Percentiles rank a stretch among this genome's conserved stretches.
Evolutionary conservation across 352 stramenopile species (phyloP).

Genomic region (Globisporangium okanoganense): DNA sequence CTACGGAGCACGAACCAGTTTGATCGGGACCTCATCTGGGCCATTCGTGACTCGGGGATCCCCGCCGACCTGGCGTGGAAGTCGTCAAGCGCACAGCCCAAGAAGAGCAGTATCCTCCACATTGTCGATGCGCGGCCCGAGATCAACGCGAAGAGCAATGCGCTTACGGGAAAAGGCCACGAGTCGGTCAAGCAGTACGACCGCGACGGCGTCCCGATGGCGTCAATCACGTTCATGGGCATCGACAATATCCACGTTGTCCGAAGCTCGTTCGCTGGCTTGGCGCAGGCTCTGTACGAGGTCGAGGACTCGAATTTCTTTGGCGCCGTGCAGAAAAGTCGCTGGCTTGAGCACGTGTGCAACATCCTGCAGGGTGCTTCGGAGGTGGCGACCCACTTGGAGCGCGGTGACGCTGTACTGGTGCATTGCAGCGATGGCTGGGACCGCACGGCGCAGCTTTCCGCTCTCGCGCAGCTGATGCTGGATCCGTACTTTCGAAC

Average conservation of each 20-base stretch:
- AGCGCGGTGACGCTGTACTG: conserved; percentile 69
- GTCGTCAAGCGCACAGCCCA: conserved; percentile 29
- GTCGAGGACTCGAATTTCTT: conserved; percentile 87
- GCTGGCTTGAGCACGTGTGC: conserved; percentile 83
- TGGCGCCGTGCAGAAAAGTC: conserved; percentile 76
- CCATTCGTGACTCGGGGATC: conserved; percentile 78
- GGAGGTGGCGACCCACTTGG: conserved; percentile 71
- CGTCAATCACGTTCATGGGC: conserved; percentile 84
- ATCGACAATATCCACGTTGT: conserved; percentile 89
- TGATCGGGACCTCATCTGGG: conserved; percentile 90
- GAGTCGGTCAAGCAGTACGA: conserved; percentile 88
- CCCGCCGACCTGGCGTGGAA: conserved; percentile 33
- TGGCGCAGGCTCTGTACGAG: conserved; percentile 75
- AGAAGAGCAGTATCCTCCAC: conserved; percentile 71
- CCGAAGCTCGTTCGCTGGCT: conserved; percentile 57
- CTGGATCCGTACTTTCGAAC: conserved; percentile 81
- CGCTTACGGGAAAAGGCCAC: conserved; percentile 86
- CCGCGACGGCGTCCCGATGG: conserved; percentile 59
- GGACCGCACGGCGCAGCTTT: conserved; percentile 79
- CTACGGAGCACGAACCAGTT: conserved; percentile 88
- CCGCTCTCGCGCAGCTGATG: conserved; percentile 78
- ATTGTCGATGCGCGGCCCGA: conserved; percentile 90
- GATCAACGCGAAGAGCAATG: conserved; percentile 90
- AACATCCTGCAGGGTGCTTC: conserved; percentile 69
- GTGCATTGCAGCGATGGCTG: conserved; percentile 86